phyloP scores from a whole-genome alignment of 129 eudicot species.

The Smallanthus sonchifolius region DNA sequence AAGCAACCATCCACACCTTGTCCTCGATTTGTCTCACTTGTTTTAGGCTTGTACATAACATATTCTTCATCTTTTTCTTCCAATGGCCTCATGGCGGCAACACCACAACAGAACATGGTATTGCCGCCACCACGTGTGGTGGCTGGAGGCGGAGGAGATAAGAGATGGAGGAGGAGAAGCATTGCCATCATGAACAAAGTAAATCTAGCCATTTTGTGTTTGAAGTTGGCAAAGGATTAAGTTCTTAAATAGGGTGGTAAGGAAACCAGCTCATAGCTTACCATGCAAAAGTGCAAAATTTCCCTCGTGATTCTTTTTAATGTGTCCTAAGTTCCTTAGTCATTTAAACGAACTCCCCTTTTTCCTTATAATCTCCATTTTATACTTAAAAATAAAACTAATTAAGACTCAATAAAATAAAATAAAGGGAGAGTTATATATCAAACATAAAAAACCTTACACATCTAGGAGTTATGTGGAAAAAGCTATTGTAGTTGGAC shows the following conservation, averaged over 20 bases:
- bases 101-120: background rate
- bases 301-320: constrained; percentile 33
- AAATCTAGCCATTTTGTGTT: constrained; percentile 30
- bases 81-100: constrained; percentile 29
- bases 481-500: too few relatives aligned
- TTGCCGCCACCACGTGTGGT: too few relatives aligned
- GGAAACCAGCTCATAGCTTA: constrained; percentile 55
- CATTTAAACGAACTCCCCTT: constrained; percentile 17
- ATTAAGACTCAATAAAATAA: too few relatives aligned
- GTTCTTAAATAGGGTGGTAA: constrained; percentile 47
- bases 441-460: too few relatives aligned
- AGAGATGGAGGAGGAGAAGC: constrained; percentile 32
- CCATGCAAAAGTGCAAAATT: constrained; percentile 21
- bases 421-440: too few relatives aligned
- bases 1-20: constrained; percentile 38
- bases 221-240: constrained; percentile 13
- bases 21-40: constrained; percentile 10
- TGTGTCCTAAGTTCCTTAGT: constrained; percentile 22
- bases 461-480: too few relatives aligned
- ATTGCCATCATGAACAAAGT: constrained; percentile 28
- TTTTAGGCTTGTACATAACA: constrained; percentile 39
- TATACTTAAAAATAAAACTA: too few relatives aligned
- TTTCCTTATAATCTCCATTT: too few relatives aligned
- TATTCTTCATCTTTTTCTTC: constrained; percentile 32
- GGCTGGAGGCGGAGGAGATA: constrained; percentile 32